A percentile compares a stretch with the other conserved stretches of the same genome.
phyloP scores from a whole-genome alignment of 495 filamentous ascomycete species.

The Articulospora tetracladia region DNA sequence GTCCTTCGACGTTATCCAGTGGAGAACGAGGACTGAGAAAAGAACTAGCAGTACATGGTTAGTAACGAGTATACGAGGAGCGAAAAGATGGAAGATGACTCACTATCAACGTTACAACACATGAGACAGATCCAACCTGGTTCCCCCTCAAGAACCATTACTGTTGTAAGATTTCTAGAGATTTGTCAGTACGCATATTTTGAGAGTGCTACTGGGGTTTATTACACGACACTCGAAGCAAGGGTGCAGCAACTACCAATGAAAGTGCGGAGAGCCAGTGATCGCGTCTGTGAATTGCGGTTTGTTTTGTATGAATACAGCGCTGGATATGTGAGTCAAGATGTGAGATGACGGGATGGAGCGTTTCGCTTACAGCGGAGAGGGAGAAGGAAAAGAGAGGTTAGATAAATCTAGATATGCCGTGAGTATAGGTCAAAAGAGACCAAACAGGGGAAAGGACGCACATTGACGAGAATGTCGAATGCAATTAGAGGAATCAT shows the following conservation, averaged over 20 bases:
- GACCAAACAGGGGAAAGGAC: background rate
- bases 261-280: conserved; percentile 43
- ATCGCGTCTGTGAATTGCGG: conserved; percentile 28
- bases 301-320: conserved; percentile 27
- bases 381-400: conserved; percentile 44
- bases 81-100: conserved; percentile 14
- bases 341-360: conserved; percentile 27
- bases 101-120: conserved; percentile 53
- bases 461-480: conserved; percentile 45
- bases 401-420: conserved; percentile 43
- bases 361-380: conserved; percentile 34
- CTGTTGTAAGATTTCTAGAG: conserved; percentile 45
- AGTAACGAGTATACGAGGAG: background rate
- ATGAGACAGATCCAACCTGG: conserved; percentile 54
- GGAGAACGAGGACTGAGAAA: conserved; percentile 47
- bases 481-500: conserved; percentile 49
- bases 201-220: background rate
- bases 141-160: conserved; percentile 47
- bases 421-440: conserved; percentile 12
- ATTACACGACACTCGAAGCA: conserved; percentile 42
- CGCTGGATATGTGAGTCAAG: conserved; percentile 32
- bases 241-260: conserved; percentile 45
- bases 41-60: conserved; percentile 33
- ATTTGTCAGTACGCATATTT: background rate
- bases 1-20: conserved; percentile 51